Evolutionary conservation across 2,329 filamentous ascomycete species (phyloP).

Genomic region (Aspergillus sp.): DNA sequence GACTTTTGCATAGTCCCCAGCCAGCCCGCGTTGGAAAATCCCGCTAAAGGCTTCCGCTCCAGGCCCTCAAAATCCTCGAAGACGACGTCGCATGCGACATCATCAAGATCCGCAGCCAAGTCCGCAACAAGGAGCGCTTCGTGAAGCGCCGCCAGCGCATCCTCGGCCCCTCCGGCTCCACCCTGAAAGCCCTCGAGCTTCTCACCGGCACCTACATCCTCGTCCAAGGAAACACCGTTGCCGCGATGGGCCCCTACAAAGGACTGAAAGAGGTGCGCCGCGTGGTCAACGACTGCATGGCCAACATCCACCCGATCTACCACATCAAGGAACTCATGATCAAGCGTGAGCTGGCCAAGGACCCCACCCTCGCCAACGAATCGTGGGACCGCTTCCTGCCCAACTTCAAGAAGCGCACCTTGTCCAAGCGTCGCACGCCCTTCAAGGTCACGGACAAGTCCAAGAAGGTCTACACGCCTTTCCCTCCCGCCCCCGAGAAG

Average conservation of each 20-base stretch:
- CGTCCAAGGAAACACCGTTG: conserved; percentile 94
- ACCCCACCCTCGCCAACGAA: conserved; percentile 79
- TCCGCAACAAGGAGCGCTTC: conserved; percentile 91
- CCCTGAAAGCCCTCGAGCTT: conserved; percentile 88
- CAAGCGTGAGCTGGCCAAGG: conserved; percentile 85
- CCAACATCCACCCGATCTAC: conserved; percentile 84
- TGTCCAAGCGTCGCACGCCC: conserved; percentile 79
- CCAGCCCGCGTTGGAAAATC: neutral
- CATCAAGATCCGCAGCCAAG: conserved; percentile 88
- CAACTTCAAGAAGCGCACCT: conserved; percentile 91
- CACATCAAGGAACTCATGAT: conserved; percentile 97
- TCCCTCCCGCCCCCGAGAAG: conserved; percentile 95
- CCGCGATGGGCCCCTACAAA: conserved; percentile 87
- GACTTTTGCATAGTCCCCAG: neutral
- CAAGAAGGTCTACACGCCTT: conserved; percentile 94
- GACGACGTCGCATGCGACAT: conserved; percentile 91
- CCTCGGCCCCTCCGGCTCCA: conserved; percentile 84
- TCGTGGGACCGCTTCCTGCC: conserved; percentile 96
- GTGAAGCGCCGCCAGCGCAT: conserved; percentile 93
- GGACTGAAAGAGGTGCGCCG: conserved; percentile 88
- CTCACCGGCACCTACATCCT: conserved; percentile 90
- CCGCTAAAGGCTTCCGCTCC: neutral
- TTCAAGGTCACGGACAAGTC: conserved; percentile 86
- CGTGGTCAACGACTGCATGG: conserved; percentile 93
- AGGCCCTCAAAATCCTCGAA: conserved; percentile 86